These are phyloP conservation scores for Rhizoclosmatium globosum DNA, from an alignment of 192 early-diverging fungal species.

Conservation along the genomic window DNA sequence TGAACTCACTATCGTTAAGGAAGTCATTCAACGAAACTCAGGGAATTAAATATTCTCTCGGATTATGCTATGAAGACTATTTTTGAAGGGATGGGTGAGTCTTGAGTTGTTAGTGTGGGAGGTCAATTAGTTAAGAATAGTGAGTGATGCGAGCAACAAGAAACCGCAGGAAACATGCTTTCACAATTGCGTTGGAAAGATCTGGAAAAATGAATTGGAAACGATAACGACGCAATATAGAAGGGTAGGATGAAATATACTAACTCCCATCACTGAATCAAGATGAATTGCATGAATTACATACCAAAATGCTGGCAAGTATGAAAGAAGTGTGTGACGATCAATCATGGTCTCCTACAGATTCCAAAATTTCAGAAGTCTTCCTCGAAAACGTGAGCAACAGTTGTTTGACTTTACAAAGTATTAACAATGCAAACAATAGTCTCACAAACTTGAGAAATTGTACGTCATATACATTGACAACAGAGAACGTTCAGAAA, in stretches of 20 bases:
- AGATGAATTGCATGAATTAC: constrained; percentile 51
- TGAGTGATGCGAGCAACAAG: too few species aligned
- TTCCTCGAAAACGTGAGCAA: constrained; percentile 50
- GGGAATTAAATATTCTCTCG: constrained; percentile 42
- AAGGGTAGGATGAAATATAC: too few species aligned
- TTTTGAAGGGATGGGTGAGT: constrained; percentile 54
- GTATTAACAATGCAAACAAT: neutral
- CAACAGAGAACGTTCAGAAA: constrained; percentile 46
- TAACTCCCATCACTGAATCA: neutral
- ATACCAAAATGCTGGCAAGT: constrained; percentile 45
- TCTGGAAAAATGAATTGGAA: too few species aligned
- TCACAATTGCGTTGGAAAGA: too few species aligned
- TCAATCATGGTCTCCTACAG: constrained; percentile 42
- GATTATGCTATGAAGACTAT: constrained; percentile 48
- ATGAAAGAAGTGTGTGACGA: constrained; percentile 48
- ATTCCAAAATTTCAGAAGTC: constrained; percentile 48
- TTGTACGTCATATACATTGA: constrained; percentile 54
- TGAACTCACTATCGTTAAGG: constrained; percentile 50
- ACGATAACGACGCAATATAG: too few species aligned
- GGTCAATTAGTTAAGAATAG: neutral
- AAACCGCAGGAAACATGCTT: too few species aligned
- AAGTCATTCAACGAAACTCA: constrained; percentile 49
- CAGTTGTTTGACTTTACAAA: neutral
- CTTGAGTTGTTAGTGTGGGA: neutral
- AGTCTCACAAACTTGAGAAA: constrained; percentile 50